A percentile compares a stretch with the other conserved stretches of the same genome.
Evolutionary conservation across 176 grass and related monocot genomes (phyloP).

Genomic region (Hyparrhenia diplandra): DNA sequence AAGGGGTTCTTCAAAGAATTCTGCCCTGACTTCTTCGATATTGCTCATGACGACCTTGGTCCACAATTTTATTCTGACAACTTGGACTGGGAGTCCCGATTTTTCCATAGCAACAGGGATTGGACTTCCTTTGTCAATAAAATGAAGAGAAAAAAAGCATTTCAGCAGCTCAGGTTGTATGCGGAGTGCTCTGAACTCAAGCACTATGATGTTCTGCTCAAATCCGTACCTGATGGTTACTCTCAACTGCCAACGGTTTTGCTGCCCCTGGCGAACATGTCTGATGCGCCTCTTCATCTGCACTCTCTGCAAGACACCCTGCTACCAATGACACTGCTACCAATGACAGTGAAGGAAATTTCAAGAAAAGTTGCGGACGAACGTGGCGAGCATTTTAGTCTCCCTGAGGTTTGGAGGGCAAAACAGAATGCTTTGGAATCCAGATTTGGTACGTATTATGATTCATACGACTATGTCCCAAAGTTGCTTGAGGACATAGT

Average conservation of each 20-base stretch:
- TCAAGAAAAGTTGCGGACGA: background rate
- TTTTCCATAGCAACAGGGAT: background rate
- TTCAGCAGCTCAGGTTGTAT: background rate
- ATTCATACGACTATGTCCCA: constrained; percentile 10
- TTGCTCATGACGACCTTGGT: background rate
- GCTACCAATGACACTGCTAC: too few species aligned
- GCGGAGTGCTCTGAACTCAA: background rate
- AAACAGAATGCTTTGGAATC: background rate
- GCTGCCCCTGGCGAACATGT: background rate
- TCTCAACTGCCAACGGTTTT: background rate
- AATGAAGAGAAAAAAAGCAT: background rate
- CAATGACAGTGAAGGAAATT: background rate
- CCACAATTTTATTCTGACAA: background rate
- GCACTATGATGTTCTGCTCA: background rate
- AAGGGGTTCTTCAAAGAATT: background rate
- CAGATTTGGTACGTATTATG: constrained; percentile 15
- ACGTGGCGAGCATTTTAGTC: background rate
- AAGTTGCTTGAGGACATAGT: background rate
- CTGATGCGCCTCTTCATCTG: background rate
- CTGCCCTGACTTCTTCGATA: background rate
- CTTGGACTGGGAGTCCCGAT: background rate
- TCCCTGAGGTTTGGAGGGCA: background rate
- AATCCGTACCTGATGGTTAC: background rate
- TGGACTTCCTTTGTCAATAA: background rate
- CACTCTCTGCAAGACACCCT: background rate